Evolutionary conservation across 768 basidiomycete genomes (phyloP), one percentile per base, ranked within the genome.

Genomic region (Lanmaoa rubissima): DNA sequence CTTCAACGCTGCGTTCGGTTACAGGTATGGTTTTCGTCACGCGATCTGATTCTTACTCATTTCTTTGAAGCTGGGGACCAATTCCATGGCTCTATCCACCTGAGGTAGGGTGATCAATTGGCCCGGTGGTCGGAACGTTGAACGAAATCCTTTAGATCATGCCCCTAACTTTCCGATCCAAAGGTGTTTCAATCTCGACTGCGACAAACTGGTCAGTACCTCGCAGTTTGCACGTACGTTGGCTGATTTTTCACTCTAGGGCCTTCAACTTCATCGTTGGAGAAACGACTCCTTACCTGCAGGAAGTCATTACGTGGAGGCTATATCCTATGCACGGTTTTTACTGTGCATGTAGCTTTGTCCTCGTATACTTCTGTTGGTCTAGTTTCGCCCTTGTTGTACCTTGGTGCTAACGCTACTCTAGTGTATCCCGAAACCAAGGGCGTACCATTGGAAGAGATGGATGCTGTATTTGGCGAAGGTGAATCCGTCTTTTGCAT

Each of bases 261-360:
- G 79, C 80, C n/a, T 92, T 92, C 78, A 94, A 94, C 72, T 96
- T 88, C 73, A 72, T 94, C 55, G 91, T 98, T 40, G 94, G 94
- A 34, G 88, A 90, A 69, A 78, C 84, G 31, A 98, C 94, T 0
- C 95, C 94, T 1, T 81, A 85, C 52, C 76, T 97, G 39, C 93
- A 96, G 73, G 92, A 94, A 57, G 72, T 82, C 21, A 96, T 98
- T 62, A 81, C 81, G 41, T 98, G 95, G 94, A 81, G 90, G 46
- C 70, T 98, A 53, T 97, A 98, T 74, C 92, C 92, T 0, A 95
- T 98, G 93, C 94, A 96, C 64, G 92, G 88, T 24, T 93, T 93
- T 75, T 94, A 93, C 73, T 94, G 93, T 69, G 82, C 82, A 10
- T 87, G 90, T 65, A 92, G 92, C 66, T 91, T 95, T 68, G 75